A percentile compares a stretch with the other conserved stretches of the same genome.
Evolutionary conservation across 129 eudicot species (phyloP).

Genomic region (Chrysanthemum seticuspe): DNA sequence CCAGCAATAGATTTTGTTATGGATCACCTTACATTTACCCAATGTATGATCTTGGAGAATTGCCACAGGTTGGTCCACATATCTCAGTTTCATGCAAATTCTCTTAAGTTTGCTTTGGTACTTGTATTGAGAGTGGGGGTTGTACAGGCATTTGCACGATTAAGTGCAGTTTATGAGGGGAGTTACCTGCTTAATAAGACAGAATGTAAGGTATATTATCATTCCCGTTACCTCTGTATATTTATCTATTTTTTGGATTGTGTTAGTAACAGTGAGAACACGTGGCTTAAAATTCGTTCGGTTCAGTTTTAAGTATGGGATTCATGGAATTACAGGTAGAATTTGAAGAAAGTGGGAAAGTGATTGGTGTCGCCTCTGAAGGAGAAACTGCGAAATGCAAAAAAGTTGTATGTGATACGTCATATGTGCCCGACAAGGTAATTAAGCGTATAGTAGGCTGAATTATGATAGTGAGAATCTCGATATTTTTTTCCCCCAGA

Average conservation of each 20-base stretch:
- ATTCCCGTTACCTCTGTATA: background rate
- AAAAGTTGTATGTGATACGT: conserved; percentile 94
- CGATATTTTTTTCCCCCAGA: background rate
- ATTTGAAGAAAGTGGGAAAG: conserved; percentile 79
- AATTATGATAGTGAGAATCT: background rate
- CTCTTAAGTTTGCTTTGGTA: too few species aligned
- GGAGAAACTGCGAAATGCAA: conserved; percentile 98
- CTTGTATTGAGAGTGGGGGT: too few species aligned
- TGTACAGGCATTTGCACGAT: too few species aligned
- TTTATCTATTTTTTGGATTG: background rate
- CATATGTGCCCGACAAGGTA: conserved; percentile 81
- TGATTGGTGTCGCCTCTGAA: conserved; percentile 49
- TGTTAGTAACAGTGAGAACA: too few species aligned
- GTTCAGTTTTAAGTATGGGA: background rate
- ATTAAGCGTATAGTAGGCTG: conserved; percentile 2
- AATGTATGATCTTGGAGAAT: too few species aligned
- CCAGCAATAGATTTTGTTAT: too few species aligned
- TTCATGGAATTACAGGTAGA: conserved; percentile 6
- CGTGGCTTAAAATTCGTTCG: too few species aligned
- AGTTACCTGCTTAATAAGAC: too few species aligned
- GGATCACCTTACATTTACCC: too few species aligned
- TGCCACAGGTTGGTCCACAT: too few species aligned
- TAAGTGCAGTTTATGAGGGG: too few species aligned
- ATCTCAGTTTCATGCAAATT: too few species aligned
- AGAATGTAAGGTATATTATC: background rate